Base-by-base conservation (phyloP, 495 filamentous ascomycete genomes). In the Amphirosellinia nigrospora region DNA sequence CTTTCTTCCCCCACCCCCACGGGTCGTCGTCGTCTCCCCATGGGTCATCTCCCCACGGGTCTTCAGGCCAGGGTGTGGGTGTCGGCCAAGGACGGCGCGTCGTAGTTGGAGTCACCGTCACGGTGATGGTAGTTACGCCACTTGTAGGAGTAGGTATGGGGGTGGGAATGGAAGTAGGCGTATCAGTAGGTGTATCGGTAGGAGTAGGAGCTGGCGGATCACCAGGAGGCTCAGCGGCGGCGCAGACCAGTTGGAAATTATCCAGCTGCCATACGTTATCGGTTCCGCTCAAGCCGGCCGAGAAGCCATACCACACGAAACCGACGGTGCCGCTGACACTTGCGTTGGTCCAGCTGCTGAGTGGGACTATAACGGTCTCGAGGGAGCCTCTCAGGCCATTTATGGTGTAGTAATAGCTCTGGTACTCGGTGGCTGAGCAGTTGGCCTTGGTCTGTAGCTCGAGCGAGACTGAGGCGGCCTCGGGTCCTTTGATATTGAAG, bases 401-500 rank as follows among this genome's bases (percentile, higher is more conserved):
- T 21, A 89, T 60, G 9, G 80, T 77, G 64, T 76, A 80, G 69
- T 78, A 86, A 39, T 78, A 79, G 75, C 86, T 87, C 15, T 75
- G 82, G 72, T 86, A 88, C 61, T 76, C 75, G 0, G 73, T 76
- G 0, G 74, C 78, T 1, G 71, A 65, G 75, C 88, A 89, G 13
- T 76, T 79, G 10, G 70, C 59, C 26, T 79, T 76, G 9, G 84
- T 87, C 73, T 90, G 88, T 53, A 89, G 69, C 79, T 89, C 88
- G 7, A 90, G 56, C 3, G 79, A 82, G 32, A 87, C 77, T 1
- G 79, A 81, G 15, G 78, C 83, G 4, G 84, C 83, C 28, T 82
- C 74, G 1, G 88, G 87, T 1, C 84, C 85, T 74, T 86, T 84
- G 72, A 89, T 76, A 58, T 79, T 82, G 72, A 89, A 89, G 36